These are phyloP conservation scores for Lepiota brunneoincarnata DNA, from an alignment of 768 basidiomycete species.

Conservation along the genomic window DNA sequence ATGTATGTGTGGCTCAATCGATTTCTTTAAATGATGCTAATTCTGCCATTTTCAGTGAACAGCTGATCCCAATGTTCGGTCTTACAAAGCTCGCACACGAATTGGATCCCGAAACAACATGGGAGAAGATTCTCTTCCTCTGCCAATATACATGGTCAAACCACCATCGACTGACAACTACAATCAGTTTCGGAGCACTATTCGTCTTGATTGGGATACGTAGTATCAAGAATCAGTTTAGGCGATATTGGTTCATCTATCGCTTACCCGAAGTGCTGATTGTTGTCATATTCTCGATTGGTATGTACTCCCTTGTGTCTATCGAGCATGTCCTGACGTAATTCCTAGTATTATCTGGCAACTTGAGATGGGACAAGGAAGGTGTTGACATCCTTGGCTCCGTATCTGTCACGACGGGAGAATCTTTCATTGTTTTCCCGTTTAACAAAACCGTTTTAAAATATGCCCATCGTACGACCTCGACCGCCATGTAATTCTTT, in stretches of 20 bases:
- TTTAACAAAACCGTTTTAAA: conserved; percentile 54
- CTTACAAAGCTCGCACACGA: conserved; percentile 52
- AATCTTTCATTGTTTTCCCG: conserved; percentile 72
- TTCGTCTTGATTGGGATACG: conserved; percentile 61
- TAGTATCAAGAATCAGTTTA: conserved; percentile 54
- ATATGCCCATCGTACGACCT: conserved; percentile 77
- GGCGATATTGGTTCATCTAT: conserved; percentile 66
- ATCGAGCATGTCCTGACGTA: background rate
- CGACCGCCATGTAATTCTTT: conserved; percentile 67
- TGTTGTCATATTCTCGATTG: conserved; percentile 78
- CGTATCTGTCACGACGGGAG: conserved; percentile 61
- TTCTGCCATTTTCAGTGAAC: conserved; percentile 48
- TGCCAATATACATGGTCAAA: conserved; percentile 53
- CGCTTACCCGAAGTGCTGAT: conserved; percentile 89
- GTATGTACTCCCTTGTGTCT: conserved; percentile 41
- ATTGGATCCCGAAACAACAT: conserved; percentile 60
- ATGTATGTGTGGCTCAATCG: conserved; percentile 46
- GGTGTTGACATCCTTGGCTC: conserved; percentile 85
- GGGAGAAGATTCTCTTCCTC: conserved; percentile 80
- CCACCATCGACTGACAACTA: conserved; percentile 63
- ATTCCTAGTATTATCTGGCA: conserved; percentile 58
- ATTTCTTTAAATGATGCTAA: background rate
- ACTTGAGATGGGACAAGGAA: conserved; percentile 69
- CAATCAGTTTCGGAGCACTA: conserved; percentile 74
- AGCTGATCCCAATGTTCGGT: conserved; percentile 90